Evolutionary conservation across 1,139 yeast genomes (phyloP).

Genomic region (Saccharomycopsis hybrid): DNA sequence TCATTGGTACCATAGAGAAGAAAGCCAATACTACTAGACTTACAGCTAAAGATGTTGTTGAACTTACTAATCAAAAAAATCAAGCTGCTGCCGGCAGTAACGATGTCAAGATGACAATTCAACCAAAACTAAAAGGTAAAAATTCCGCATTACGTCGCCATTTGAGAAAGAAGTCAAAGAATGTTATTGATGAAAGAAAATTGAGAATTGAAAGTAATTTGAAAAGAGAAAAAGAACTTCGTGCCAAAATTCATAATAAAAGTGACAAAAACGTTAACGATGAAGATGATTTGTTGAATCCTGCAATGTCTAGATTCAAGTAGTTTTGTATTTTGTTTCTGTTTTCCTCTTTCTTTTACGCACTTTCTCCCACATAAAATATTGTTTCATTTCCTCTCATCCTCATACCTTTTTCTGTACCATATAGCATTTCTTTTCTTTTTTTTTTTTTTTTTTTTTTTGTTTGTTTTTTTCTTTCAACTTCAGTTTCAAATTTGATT

Average conservation of each 20-base stretch:
- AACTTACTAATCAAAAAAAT: conserved; percentile 35
- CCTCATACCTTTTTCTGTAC: not conserved
- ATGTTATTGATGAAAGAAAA: conserved; percentile 84
- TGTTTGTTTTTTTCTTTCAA: not conserved
- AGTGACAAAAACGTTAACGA: conserved; percentile 45
- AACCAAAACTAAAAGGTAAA: conserved; percentile 66
- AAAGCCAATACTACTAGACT: conserved; percentile 58
- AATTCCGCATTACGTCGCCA: conserved; percentile 79
- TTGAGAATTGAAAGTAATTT: conserved; percentile 74
- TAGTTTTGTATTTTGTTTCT: not conserved
- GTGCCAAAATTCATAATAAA: conserved; percentile 39
- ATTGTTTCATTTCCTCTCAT: too few relatives aligned
- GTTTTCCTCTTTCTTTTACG: too few relatives aligned
- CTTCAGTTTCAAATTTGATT: not conserved
- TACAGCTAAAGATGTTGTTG: conserved; percentile 53
- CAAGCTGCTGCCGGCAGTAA: conserved; percentile 31
- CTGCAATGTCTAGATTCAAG: conserved; percentile 51
- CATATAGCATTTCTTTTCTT: not conserved
- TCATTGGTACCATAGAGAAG: conserved; percentile 78
- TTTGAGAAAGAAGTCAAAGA: conserved; percentile 77
- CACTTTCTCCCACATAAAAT: too few relatives aligned
- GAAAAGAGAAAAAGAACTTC: conserved; percentile 64
- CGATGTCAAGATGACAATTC: conserved; percentile 37
- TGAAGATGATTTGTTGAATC: conserved; percentile 46
- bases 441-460: not conserved